These are phyloP conservation scores for Filobasidium floriforme DNA, from an alignment of 768 basidiomycete species.

Conservation along the genomic window DNA sequence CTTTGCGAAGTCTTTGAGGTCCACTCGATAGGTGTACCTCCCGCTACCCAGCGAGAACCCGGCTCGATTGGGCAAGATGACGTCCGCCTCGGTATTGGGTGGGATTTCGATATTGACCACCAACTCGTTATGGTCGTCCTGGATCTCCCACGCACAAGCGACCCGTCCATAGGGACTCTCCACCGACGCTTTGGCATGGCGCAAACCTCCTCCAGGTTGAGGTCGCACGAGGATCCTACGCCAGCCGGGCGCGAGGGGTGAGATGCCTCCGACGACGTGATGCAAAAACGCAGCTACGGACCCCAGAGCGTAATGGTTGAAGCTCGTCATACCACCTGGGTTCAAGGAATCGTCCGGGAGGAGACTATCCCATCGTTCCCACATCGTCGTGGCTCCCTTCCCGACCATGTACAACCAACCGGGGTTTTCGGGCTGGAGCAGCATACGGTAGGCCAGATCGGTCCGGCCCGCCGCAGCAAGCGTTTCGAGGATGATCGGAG, in stretches of 20 bases:
- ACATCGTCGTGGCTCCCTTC: constrained; percentile 32
- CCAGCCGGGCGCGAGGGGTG: constrained; percentile 29
- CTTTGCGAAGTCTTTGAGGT: too few relatives aligned
- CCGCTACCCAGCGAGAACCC: too few relatives aligned
- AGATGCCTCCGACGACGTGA: constrained; percentile 29
- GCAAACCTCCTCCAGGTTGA: constrained; percentile 34
- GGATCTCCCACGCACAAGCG: constrained; percentile 26
- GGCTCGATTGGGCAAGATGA: too few relatives aligned
- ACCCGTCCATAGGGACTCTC: constrained; percentile 27
- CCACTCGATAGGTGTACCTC: too few relatives aligned
- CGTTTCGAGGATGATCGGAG: constrained; percentile 34
- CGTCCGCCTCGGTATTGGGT: constrained; percentile 28
- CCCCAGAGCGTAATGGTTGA: constrained; percentile 42
- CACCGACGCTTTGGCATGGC: constrained; percentile 22
- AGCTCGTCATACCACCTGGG: constrained; percentile 39
- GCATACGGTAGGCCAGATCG: constrained; percentile 36
- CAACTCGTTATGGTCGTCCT: constrained; percentile 20
- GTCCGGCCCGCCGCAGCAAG: constrained; percentile 28
- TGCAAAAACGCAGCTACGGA: constrained; percentile 32
- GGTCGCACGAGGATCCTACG: constrained; percentile 28
- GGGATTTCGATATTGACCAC: constrained; percentile 27
- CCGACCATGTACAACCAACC: constrained; percentile 31
- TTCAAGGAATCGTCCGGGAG: constrained; percentile 36
- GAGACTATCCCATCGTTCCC: constrained; percentile 40
- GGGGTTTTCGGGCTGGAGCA: constrained; percentile 30